Evolutionary conservation across 768 basidiomycete genomes (phyloP), one percentile per base, ranked within the genome.

Genomic region (Pisolithus albus): DNA sequence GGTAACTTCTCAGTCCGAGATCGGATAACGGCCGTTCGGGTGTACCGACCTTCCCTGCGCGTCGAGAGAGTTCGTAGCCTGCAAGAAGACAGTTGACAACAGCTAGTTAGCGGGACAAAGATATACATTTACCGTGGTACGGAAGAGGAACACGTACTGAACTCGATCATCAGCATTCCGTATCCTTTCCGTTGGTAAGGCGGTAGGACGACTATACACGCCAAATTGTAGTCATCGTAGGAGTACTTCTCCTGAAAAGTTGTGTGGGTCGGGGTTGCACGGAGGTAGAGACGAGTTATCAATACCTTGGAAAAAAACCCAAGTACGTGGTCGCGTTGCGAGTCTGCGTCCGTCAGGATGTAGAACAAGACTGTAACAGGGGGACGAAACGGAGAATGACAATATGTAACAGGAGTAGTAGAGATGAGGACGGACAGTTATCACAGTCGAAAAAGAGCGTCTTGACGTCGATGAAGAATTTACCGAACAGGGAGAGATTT

Each of bases 391-490:
- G 52, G 49, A 3, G 9, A 24, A 15, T 18, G 7, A 13, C 10
- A 10, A 46, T 21, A 52, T 26, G 19, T 30, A 49, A 4, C 4
- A n/a, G 28, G 16, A 9, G 43, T 26, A 15, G 9, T 23, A 18
- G 19, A 7, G n/a, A 18, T 15, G 24, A 18, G 11, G 3, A 60
- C 86, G 54, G 56, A 89, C 91, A 90, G 59, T 87, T 88, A 58
- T 91, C 88, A 53, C 82, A 83, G 61, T 94, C 91, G 61, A 92
- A 95, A 69, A 90, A 94, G 15, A 94, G 71, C 10, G 94, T 95
- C 70, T 99, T 99, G 56, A 94, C 87, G 61, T 98, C 96, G 61
- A 98, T 97, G 67, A 99, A 98, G n/a, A 98, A 75, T 68, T 98
- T 98, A 28, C 94, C 95, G 62, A 97, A 98, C 7, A 98, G 76